Evolutionary conservation across 192 early-diverging fungal genomes (phyloP).

Genomic region (Coemansia sp.): DNA sequence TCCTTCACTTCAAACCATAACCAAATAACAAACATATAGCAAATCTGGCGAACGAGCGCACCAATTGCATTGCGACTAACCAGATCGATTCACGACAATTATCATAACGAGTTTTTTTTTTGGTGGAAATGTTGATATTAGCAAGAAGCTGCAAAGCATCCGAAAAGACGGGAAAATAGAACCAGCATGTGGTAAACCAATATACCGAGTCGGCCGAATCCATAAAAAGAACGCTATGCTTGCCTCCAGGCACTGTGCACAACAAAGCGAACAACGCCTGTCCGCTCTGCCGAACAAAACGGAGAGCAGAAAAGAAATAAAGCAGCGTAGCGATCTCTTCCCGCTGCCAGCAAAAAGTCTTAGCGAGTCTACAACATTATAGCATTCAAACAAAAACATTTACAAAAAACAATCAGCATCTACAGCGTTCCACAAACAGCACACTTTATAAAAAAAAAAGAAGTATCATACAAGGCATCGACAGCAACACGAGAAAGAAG

Average conservation of each 20-base stretch:
- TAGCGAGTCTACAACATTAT: constrained; percentile 27
- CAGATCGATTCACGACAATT: too few relatives aligned
- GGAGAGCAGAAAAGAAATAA: neutral
- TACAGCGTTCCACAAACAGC: neutral
- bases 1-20: neutral
- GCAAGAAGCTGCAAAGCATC: constrained; percentile 3
- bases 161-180: neutral
- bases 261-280: constrained; percentile 7
- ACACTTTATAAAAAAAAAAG: neutral
- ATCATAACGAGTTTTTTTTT: neutral
- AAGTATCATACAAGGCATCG: neutral
- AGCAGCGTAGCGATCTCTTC: constrained; percentile 2
- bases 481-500: neutral
- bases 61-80: neutral
- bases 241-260: constrained; percentile 3
- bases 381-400: neutral
- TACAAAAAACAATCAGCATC: neutral
- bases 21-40: neutral
- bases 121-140: constrained; percentile 5
- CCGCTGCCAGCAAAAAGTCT: neutral
- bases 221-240: constrained; percentile 9
- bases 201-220: neutral
- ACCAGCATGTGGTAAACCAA: constrained; percentile 4
- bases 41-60: too few relatives aligned
- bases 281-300: neutral